Conservation (phyloP, 1,139 yeast genomes). For the Pneumocystis murina region DNA sequence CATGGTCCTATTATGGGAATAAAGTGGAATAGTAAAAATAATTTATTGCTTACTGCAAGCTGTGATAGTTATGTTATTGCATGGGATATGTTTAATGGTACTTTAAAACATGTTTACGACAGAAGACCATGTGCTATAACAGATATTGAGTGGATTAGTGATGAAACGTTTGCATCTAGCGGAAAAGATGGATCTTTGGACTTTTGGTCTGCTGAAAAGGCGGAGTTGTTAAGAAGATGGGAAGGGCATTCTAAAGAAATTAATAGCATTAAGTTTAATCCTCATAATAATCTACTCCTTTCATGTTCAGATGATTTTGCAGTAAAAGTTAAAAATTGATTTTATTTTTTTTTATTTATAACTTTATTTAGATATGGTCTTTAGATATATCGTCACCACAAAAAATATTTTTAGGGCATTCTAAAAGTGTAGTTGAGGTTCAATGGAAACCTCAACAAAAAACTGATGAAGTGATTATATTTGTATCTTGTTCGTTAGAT, state of each 20-base stretch:
- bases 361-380: slow-evolving; percentile 9
- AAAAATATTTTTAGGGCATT: slow-evolving; percentile 5
- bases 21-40: slow-evolving; percentile 36
- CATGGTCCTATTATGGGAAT: slow-evolving; percentile 37
- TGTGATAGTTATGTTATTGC: slow-evolving; percentile 31
- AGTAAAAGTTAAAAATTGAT: slow-evolving; percentile 1
- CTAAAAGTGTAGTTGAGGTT: slow-evolving; percentile 4
- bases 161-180: slow-evolving; percentile 54
- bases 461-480: slow-evolving; percentile 4
- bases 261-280: slow-evolving; percentile 42
- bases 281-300: slow-evolving; percentile 39
- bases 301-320: slow-evolving; percentile 56
- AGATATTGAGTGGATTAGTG: slow-evolving; percentile 61
- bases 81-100: slow-evolving; percentile 42
- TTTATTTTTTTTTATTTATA: slow-evolving; percentile 6
- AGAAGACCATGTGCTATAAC: slow-evolving; percentile 29
- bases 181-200: slow-evolving; percentile 42
- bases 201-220: slow-evolving; percentile 41
- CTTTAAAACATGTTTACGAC: slow-evolving; percentile 30
- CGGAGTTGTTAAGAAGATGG: slow-evolving; percentile 43
- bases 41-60: slow-evolving; percentile 31
- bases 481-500: slow-evolving; percentile 9
- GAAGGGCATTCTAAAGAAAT: slow-evolving; percentile 56
- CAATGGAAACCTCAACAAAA: slow-evolving; percentile 7
- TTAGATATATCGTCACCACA: slow-evolving; percentile 7